These are phyloP conservation scores for Prunella vulgaris DNA, from an alignment of 257 asterid genomes.

Conservation along the genomic window DNA sequence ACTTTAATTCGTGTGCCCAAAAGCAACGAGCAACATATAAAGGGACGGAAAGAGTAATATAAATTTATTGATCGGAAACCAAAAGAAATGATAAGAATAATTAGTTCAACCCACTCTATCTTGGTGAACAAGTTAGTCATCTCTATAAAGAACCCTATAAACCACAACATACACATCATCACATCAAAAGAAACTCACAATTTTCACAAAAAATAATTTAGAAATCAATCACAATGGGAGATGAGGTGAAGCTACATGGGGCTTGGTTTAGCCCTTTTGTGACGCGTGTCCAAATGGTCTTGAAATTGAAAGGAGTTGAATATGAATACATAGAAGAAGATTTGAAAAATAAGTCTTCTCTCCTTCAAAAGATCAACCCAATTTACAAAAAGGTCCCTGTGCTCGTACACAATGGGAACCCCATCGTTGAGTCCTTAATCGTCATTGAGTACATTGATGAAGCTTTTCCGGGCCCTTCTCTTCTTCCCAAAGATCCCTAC, in stretches of 20 bases:
- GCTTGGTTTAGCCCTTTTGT: constrained; percentile 19
- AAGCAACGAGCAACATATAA: no score
- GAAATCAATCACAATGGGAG: not conserved
- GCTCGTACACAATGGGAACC: constrained; percentile 9
- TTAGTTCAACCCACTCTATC: not conserved
- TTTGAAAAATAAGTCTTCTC: not conserved
- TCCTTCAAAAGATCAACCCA: constrained; percentile 9
- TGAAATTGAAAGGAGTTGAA: constrained; percentile 20
- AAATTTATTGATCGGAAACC: no score
- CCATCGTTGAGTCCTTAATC: constrained; percentile 6
- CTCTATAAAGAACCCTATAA: not conserved
- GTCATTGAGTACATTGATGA: constrained; percentile 27
- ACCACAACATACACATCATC: not conserved
- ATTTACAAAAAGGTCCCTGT: constrained; percentile 21
- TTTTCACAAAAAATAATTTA: not conserved
- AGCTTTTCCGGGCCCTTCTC: not conserved
- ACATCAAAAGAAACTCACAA: not conserved
- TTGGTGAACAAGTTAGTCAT: constrained; percentile 2
- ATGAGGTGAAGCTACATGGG: constrained; percentile 20
- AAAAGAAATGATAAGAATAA: no score
- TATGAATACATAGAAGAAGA: constrained; percentile 21
- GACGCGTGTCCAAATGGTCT: constrained; percentile 17
- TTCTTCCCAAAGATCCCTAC: constrained; percentile 17
- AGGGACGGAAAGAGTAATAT: no score
- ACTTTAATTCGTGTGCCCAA: no score